A percentile compares a stretch with the other conserved stretches of the same genome.
Evolutionary conservation across 768 basidiomycete species (phyloP).

Genomic region (Melanogaster broomeanus): DNA sequence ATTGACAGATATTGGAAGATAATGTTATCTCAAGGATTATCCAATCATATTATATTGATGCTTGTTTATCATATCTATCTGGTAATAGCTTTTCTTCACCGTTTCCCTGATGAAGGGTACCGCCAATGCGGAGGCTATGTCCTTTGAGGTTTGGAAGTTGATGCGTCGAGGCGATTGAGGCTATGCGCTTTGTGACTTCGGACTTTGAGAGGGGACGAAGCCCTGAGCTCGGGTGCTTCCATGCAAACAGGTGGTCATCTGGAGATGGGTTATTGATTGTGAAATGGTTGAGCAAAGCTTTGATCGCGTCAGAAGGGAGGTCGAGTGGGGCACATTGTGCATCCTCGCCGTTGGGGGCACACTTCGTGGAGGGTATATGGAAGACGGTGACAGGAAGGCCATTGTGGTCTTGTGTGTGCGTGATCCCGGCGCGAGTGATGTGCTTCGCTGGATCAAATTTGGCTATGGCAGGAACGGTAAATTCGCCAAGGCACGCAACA

Average conservation of each 20-base stretch:
- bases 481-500: conserved; percentile 37
- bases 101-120: too few species aligned
- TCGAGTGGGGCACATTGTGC: neutral
- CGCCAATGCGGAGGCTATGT: too few species aligned
- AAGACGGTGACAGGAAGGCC: conserved; percentile 5
- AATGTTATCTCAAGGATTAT: too few species aligned
- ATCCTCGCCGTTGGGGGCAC: neutral
- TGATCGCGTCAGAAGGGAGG: neutral
- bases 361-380: neutral
- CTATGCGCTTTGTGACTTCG: too few species aligned
- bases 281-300: neutral
- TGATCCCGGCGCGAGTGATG: conserved; percentile 27
- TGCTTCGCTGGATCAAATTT: conserved; percentile 33
- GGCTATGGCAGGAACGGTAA: conserved; percentile 35
- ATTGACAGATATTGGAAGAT: too few species aligned
- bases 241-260: conserved; percentile 1
- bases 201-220: too few species aligned
- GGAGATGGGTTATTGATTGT: neutral
- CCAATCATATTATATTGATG: too few species aligned
- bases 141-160: too few species aligned
- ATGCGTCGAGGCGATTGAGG: too few species aligned
- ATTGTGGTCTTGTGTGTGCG: conserved; percentile 22
- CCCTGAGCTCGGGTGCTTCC: too few species aligned
- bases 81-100: too few species aligned
- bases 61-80: too few species aligned